Conservation (phyloP, 2,329 filamentous ascomycete genomes). For the Fusarium penzigii region DNA sequence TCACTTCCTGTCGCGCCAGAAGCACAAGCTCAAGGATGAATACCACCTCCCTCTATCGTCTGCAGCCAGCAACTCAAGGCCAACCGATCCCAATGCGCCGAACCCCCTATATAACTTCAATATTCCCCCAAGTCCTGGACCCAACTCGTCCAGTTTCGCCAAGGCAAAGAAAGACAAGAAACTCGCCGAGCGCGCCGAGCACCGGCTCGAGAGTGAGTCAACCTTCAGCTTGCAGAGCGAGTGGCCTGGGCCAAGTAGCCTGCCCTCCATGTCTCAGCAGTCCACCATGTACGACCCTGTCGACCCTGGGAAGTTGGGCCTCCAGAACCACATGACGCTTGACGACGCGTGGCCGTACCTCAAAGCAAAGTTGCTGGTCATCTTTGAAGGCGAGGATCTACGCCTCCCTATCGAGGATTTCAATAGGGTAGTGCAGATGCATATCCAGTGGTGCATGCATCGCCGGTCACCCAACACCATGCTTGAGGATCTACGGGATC, state of each 20-base stretch:
- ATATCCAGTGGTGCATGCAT: conserved; percentile 77
- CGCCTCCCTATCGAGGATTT: conserved; percentile 82
- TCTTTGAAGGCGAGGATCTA: conserved; percentile 81
- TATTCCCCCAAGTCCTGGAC: conserved; percentile 69
- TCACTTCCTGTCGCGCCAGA: conserved; percentile 77
- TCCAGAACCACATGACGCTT: conserved; percentile 67
- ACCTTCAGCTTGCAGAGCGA: conserved; percentile 42
- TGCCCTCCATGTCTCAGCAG: conserved; percentile 46
- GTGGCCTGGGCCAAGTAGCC: conserved; percentile 56
- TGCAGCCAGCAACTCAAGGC: conserved; percentile 73
- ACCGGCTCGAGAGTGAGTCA: conserved; percentile 54
- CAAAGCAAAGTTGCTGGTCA: conserved; percentile 72
- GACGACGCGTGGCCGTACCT: conserved; percentile 85
- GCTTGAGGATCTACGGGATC: conserved; percentile 74
- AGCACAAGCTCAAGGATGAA: conserved; percentile 77
- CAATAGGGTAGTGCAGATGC: conserved; percentile 76
- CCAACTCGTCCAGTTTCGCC: conserved; percentile 66
- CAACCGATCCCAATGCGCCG: conserved; percentile 73
- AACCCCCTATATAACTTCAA: conserved; percentile 80
- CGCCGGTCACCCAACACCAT: conserved; percentile 70
- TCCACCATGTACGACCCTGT: conserved; percentile 53
- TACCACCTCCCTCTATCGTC: conserved; percentile 73
- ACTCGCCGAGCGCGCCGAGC: conserved; percentile 65
- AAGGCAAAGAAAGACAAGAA: conserved; percentile 89
- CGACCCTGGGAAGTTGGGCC: conserved; percentile 56